These are phyloP conservation scores for Pseudopyrenochaeta lycopersici DNA, from an alignment of 2,329 filamentous ascomycete species.

Conservation along the genomic window DNA sequence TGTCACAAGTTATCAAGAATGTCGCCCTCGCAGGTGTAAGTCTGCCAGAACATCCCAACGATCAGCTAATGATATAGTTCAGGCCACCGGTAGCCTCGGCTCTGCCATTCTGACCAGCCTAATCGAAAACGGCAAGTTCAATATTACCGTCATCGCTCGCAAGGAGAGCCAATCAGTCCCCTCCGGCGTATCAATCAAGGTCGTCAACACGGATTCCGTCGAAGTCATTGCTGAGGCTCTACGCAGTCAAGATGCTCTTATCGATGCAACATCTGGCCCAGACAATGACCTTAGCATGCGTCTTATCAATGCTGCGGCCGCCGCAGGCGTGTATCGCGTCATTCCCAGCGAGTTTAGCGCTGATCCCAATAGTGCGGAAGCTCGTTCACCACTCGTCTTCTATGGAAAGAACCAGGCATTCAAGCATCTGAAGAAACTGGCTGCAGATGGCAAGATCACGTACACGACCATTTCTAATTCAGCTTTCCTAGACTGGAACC, in stretches of 20 bases:
- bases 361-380: conserved; percentile 12
- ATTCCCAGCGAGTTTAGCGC: conserved; percentile 16
- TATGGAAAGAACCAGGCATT: conserved; percentile 14
- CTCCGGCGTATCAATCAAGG: background rate
- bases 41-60: too few relatives aligned
- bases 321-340: conserved; percentile 17
- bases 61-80: too few relatives aligned
- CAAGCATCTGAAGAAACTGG: conserved; percentile 13
- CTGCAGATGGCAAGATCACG: conserved; percentile 10
- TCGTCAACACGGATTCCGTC: conserved; percentile 2
- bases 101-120: too few relatives aligned
- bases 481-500: conserved; percentile 18
- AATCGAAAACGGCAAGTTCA: too few relatives aligned
- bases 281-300: conserved; percentile 52
- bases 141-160: too few relatives aligned
- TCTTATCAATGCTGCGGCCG: conserved; percentile 19
- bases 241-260: conserved; percentile 61
- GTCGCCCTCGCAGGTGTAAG: too few relatives aligned
- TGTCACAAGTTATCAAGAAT: too few relatives aligned
- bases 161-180: too few relatives aligned
- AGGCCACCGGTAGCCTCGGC: too few relatives aligned
- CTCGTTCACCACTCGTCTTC: conserved; percentile 10
- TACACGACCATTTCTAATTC: conserved; percentile 15
- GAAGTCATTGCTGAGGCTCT: conserved; percentile 48
- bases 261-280: conserved; percentile 54